Evolutionary conservation across 306 rosid species (phyloP).

Genomic region (Vigna mungo): DNA sequence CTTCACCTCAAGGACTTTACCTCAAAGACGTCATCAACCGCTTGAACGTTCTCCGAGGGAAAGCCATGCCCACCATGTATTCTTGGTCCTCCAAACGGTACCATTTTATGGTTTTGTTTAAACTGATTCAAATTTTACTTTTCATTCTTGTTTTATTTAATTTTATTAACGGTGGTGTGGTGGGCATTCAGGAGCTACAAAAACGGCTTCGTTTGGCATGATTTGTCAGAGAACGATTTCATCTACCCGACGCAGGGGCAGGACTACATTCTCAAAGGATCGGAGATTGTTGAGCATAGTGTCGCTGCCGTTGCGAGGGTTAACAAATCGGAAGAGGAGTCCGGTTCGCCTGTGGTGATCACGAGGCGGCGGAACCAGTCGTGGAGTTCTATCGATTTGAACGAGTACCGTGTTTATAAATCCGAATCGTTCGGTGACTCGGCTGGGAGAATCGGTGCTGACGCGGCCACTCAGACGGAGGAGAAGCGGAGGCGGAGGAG

Average conservation of each 20-base stretch:
- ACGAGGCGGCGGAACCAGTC: slow-evolving; percentile 82
- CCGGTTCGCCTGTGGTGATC: slow-evolving; percentile 59
- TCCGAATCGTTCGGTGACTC: slow-evolving; percentile 78
- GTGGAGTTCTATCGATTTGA: slow-evolving; percentile 83
- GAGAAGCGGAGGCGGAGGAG: slow-evolving; percentile 78
- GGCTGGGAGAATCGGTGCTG: slow-evolving; percentile 67
- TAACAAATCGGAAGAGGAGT: slow-evolving; percentile 55
- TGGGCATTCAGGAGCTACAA: slow-evolving; percentile 68
- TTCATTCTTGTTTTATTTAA: background rate
- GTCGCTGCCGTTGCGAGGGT: background rate
- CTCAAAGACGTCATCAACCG: slow-evolving; percentile 86
- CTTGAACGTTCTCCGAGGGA: slow-evolving; percentile 80
- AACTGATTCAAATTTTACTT: background rate
- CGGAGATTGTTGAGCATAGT: slow-evolving; percentile 69
- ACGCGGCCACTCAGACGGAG: slow-evolving; percentile 95
- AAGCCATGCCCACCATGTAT: slow-evolving; percentile 76
- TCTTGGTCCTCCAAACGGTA: slow-evolving; percentile 98
- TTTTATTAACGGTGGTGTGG: background rate
- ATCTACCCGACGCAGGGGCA: slow-evolving; percentile 87
- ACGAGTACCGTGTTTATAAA: slow-evolving; percentile 92
- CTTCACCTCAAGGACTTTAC: slow-evolving; percentile 86
- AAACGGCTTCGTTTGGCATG: slow-evolving; percentile 96
- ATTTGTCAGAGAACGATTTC: slow-evolving; percentile 87
- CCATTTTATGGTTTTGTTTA: background rate
- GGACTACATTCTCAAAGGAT: slow-evolving; percentile 93